Evolutionary conservation across 345 rosid genomes (phyloP).

Genomic region (Toxicodendron radicans): DNA sequence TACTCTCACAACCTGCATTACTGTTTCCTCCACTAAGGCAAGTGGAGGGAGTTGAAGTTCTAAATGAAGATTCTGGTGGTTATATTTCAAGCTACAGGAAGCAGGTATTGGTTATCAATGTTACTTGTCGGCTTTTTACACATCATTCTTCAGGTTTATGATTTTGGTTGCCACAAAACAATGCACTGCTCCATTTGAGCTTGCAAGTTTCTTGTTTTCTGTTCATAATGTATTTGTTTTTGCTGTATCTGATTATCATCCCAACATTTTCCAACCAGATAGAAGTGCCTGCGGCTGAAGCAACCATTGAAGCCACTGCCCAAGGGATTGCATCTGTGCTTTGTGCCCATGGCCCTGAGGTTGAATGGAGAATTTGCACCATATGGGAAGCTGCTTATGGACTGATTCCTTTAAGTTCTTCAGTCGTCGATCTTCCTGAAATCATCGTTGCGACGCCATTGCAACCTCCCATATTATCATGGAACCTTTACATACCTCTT

Average conservation of each 20-base stretch:
- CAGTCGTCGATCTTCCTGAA: conserved; percentile 97
- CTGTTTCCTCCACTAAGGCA: conserved; percentile 92
- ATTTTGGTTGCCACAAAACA: conserved; percentile 7
- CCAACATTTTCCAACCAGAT: conserved; percentile 49
- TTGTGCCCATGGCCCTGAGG: conserved; percentile 99
- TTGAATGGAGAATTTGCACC: conserved; percentile 98
- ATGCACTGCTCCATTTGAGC: neutral
- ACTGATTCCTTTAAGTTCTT: conserved; percentile 87
- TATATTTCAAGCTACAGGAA: conserved; percentile 74
- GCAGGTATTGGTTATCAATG: conserved; percentile 53
- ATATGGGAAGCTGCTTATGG: conserved; percentile 99
- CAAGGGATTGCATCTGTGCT: conserved; percentile 99
- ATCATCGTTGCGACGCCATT: conserved; percentile 88
- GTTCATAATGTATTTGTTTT: neutral
- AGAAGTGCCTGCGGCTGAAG: conserved; percentile 96
- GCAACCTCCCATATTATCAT: conserved; percentile 88
- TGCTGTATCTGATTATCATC: conserved; percentile 21
- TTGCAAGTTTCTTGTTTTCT: neutral
- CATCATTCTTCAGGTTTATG: neutral
- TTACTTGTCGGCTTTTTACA: conserved; percentile 10
- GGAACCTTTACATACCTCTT: conserved; percentile 96
- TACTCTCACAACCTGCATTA: conserved; percentile 92
- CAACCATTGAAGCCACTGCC: conserved; percentile 98
- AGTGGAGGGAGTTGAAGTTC: conserved; percentile 87
- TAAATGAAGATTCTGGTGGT: conserved; percentile 70